A percentile compares a stretch with the other conserved stretches of the same genome.
phyloP scores from a whole-genome alignment of 73 alveolate genomes.

The Tetrahymena borealis region DNA sequence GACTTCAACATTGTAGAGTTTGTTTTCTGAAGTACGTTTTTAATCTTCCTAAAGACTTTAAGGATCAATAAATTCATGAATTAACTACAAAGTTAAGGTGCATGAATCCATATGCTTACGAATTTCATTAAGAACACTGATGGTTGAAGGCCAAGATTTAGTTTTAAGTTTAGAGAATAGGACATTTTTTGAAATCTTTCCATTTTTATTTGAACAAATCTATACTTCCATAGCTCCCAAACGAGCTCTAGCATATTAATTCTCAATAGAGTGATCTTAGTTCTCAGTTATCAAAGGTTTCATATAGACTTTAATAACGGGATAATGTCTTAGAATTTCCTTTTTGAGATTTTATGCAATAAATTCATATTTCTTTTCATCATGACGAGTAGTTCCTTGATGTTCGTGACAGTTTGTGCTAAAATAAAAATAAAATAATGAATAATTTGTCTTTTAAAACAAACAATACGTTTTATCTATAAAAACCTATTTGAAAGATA shows the following conservation, averaged over 20 bases:
- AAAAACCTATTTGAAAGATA: background rate
- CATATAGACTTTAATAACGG: slow-evolving; percentile 41
- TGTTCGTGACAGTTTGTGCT: slow-evolving; percentile 53
- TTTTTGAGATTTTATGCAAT: slow-evolving; percentile 37
- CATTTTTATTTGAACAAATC: slow-evolving; percentile 27
- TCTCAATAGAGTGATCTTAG: slow-evolving; percentile 35
- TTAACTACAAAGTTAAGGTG: slow-evolving; percentile 15
- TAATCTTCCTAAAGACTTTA: background rate
- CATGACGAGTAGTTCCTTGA: slow-evolving; percentile 44
- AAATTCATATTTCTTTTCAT: slow-evolving; percentile 30
- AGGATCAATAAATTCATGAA: background rate
- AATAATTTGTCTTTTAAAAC: background rate
- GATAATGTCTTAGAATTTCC: slow-evolving; percentile 34
- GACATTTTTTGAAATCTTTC: slow-evolving; percentile 2
- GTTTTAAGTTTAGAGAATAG: slow-evolving; percentile 37
- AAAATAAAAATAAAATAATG: background rate
- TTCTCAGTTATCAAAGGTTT: slow-evolving; percentile 49
- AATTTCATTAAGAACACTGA: slow-evolving; percentile 21
- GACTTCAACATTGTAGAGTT: background rate
- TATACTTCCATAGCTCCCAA: slow-evolving; percentile 46
- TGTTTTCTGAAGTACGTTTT: background rate
- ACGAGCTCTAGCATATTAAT: slow-evolving; percentile 4
- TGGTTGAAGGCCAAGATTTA: slow-evolving; percentile 39
- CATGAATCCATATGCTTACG: slow-evolving; percentile 14
- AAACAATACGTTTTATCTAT: background rate